These are phyloP conservation scores for Teunomyces funiuensis DNA, from an alignment of 805 yeast genomes.

Conservation along the genomic window DNA sequence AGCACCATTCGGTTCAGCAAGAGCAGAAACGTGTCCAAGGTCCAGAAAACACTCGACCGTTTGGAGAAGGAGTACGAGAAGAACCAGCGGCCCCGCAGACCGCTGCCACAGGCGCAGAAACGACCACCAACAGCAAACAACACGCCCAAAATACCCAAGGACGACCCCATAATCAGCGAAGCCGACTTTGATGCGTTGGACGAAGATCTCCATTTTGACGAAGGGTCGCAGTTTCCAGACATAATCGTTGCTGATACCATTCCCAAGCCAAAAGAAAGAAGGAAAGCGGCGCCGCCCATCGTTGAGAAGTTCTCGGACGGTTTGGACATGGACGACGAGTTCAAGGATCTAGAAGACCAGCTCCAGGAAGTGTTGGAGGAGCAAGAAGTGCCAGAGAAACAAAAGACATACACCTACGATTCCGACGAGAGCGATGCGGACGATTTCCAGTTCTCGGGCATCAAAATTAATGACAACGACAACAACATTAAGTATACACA, in stretches of 20 bases:
- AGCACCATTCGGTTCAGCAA: conserved; percentile 37
- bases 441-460: conserved; percentile 21
- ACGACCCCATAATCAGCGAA: conserved; percentile 25
- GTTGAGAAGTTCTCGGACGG: conserved; percentile 9
- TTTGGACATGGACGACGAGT: conserved; percentile 38
- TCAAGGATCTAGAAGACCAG: conserved; percentile 44
- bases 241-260: conserved; percentile 11
- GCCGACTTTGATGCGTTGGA: conserved; percentile 40
- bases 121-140: neutral
- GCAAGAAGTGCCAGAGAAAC: conserved; percentile 9
- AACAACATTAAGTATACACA: conserved; percentile 6
- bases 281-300: conserved; percentile 5
- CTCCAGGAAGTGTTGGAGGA: conserved; percentile 41
- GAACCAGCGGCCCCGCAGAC: neutral
- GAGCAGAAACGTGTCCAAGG: conserved; percentile 35
- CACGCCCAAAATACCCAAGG: neutral
- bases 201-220: conserved; percentile 10
- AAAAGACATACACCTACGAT: conserved; percentile 12
- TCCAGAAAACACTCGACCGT: conserved; percentile 21
- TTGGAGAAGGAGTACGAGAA: conserved; percentile 19
- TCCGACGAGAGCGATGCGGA: conserved; percentile 30
- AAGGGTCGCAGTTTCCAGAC: conserved; percentile 16
- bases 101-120: conserved; percentile 1
- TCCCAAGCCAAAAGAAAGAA: neutral
- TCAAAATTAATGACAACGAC: conserved; percentile 27